phyloP scores from a whole-genome alignment of 345 rosid species.

The Theobroma cacao region DNA sequence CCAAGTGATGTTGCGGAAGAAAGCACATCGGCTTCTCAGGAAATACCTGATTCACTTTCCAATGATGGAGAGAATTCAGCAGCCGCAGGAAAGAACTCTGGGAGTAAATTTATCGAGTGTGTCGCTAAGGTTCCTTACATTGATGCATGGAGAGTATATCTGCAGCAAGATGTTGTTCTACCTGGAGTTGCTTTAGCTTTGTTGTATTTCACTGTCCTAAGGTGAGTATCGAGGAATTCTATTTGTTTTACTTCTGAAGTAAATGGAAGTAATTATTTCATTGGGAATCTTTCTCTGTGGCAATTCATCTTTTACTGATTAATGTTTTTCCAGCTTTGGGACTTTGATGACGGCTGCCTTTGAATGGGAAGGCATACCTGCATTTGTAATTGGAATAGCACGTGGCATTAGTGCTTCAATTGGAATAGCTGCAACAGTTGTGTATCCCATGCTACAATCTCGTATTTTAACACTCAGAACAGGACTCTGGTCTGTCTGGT shows the following conservation, averaged over 20 bases:
- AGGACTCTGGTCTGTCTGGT: conserved; percentile 91
- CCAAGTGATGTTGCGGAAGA: conserved; percentile 12
- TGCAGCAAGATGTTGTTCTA: conserved; percentile 56
- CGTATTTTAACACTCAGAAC: conserved; percentile 60
- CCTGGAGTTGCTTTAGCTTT: conserved; percentile 78
- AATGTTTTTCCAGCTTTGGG: conserved; percentile 49
- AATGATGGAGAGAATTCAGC: conserved; percentile 10
- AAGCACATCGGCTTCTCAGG: conserved; percentile 10
- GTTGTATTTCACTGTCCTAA: conserved; percentile 79
- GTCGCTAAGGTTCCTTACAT: conserved; percentile 44
- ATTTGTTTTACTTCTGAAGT: not conserved
- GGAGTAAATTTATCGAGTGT: conserved; percentile 30
- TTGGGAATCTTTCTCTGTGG: not conserved
- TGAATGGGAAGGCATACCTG: conserved; percentile 75
- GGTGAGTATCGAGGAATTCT: conserved; percentile 30
- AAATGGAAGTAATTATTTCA: not conserved
- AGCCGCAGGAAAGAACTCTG: conserved; percentile 11
- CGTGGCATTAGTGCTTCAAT: conserved; percentile 75
- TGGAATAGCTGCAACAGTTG: conserved; percentile 69
- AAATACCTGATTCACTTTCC: conserved; percentile 6
- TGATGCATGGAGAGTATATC: conserved; percentile 63
- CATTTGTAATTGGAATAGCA: conserved; percentile 64
- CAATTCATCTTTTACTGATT: no score
- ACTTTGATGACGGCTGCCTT: conserved; percentile 85
- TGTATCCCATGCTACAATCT: conserved; percentile 65